A percentile compares a stretch with the other conserved stretches of the same genome.
Conservation (phyloP, 768 basidiomycete species). For the Epithele typhae region DNA sequence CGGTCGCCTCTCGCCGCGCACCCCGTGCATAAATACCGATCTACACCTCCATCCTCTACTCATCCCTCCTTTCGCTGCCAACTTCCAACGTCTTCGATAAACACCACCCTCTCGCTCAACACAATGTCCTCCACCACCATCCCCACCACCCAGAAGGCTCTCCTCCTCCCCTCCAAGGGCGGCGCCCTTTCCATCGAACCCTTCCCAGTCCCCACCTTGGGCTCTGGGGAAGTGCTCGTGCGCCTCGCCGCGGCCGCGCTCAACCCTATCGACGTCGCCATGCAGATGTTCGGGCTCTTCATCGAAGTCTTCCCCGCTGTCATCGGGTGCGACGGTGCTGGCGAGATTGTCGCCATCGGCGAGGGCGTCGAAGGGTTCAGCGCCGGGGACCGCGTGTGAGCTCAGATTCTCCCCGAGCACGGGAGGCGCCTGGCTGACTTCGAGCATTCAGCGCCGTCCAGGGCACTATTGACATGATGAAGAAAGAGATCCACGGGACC, state of each 20-base stretch:
- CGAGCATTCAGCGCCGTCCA: background rate
- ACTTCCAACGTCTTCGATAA: too few species aligned
- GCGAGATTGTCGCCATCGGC: constrained; percentile 37
- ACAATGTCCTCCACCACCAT: constrained; percentile 12
- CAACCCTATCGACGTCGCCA: constrained; percentile 34
- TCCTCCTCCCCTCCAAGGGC: constrained; percentile 7
- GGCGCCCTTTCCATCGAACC: constrained; percentile 26
- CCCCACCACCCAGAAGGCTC: constrained; percentile 6
- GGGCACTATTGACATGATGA: background rate
- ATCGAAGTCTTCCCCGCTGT: constrained; percentile 30
- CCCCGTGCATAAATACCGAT: too few species aligned
- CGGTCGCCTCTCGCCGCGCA: too few species aligned
- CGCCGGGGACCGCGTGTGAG: constrained; percentile 23
- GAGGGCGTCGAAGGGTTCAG: constrained; percentile 23
- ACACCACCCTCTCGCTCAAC: background rate
- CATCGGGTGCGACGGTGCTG: constrained; percentile 24
- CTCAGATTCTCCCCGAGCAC: background rate
- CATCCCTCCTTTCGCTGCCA: too few species aligned
- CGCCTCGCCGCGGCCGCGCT: constrained; percentile 24
- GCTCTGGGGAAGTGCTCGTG: constrained; percentile 24
- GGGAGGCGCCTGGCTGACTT: too few species aligned
- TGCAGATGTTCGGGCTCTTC: constrained; percentile 27
- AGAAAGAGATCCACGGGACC: background rate
- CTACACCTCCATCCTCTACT: too few species aligned
- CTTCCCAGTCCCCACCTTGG: constrained; percentile 19